Base-by-base conservation (phyloP, 768 basidiomycete species). In the Termitomyces sp. region DNA sequence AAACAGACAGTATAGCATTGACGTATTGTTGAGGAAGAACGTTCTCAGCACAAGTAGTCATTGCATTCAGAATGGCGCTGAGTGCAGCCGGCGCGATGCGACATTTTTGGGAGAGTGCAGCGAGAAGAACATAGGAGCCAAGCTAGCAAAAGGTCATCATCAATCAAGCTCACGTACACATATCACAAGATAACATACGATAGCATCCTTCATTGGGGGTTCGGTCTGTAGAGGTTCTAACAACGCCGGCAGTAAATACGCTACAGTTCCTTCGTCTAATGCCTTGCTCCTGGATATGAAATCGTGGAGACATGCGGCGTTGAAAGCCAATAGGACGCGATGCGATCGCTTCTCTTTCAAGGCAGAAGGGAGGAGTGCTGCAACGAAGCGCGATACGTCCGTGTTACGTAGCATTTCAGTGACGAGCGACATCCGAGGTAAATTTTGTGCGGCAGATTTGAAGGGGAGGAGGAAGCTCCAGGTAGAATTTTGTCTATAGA, bases 281-380 rank as follows among this genome's bases (percentile, higher is more conserved):
- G 67, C 61, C 54, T 85, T 79, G 34, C 69, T 74, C 43, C 79
- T 73, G 37, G 84, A 81, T 38, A 99, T 77, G 65, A 89, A 95
- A 40, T 92, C 93, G 34, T 95, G 82, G 43, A 93, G 72, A 0
- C 82, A 82, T 7, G 89, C 86, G 7, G 89, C 82, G 69, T 92
- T 91, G 73, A 98, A 98, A 0, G 86, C 85, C 43, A 93, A 70
- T 16, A 98, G 72, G 0, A 89, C 82, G 37, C 86, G 86, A 67
- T 96, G 86, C n/a, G 69, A 66, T 54, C 70, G 67, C 2, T 73
- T 73, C 32, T 73, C 78, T 64, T 83, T 82, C 53, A 87, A 56
- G 0, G 85, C 78, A 19, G 65, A 66, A 0, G 90, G 86, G 2
- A 96, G 78, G 14, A 96, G 70, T 5, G 77, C 75, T 1, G 83